A percentile compares a stretch with the other conserved stretches of the same genome.
Evolutionary conservation across 2,329 filamentous ascomycete genomes (phyloP).

Genomic region (Coniochaeta pulveracea): DNA sequence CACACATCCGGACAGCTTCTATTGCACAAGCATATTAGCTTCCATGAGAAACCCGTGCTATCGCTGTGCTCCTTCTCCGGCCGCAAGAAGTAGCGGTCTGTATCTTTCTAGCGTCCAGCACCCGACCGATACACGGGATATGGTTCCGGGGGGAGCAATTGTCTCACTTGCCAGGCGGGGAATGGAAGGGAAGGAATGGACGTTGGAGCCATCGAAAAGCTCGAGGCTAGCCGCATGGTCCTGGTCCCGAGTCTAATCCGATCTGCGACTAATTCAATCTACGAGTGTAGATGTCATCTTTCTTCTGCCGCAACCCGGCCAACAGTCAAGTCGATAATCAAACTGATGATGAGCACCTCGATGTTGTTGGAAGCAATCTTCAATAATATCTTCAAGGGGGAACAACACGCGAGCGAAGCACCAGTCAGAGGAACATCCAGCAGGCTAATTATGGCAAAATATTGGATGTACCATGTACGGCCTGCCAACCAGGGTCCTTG

Average conservation of each 20-base stretch:
- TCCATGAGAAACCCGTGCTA: too few species aligned
- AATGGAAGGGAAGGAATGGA: too few species aligned
- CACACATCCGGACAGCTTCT: too few species aligned
- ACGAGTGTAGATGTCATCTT: too few species aligned
- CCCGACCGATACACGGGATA: constrained; percentile 1
- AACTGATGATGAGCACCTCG: constrained; percentile 1
- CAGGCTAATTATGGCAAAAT: constrained; percentile 14
- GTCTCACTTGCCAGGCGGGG: too few species aligned
- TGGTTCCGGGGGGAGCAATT: neutral
- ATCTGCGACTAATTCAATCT: too few species aligned
- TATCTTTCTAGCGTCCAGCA: neutral
- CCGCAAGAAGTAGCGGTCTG: constrained; percentile 2
- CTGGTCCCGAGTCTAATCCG: too few species aligned
- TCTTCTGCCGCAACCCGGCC: too few species aligned
- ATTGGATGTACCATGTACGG: constrained; percentile 9
- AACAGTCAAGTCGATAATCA: too few species aligned
- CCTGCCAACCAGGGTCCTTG: constrained; percentile 13
- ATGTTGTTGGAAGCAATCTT: neutral
- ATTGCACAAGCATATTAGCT: too few species aligned
- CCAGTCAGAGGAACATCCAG: constrained; percentile 1
- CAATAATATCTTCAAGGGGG: neutral
- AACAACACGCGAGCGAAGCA: constrained; percentile 4
- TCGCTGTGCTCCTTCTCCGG: constrained; percentile 2
- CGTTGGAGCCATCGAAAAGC: too few species aligned
- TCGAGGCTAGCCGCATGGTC: too few species aligned